Conservation (phyloP, 2,329 filamentous ascomycete genomes). For the Fusarium sp. region DNA sequence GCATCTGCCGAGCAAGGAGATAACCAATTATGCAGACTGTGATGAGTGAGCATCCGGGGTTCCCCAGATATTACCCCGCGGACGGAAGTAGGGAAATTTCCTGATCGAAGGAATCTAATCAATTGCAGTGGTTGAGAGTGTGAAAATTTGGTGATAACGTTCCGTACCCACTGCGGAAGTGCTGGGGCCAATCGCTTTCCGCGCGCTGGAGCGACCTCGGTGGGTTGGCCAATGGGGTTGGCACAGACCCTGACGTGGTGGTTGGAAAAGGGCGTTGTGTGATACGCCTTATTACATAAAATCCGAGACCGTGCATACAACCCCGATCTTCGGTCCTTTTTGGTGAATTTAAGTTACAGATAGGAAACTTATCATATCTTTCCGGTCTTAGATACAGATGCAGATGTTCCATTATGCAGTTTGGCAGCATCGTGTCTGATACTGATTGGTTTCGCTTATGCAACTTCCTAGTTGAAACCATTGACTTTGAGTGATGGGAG, state of each 20-base stretch:
- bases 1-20: background rate
- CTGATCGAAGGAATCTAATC: background rate
- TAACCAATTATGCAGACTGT: background rate
- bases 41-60: background rate
- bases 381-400: background rate
- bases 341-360: background rate
- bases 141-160: background rate
- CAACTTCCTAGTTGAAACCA: background rate
- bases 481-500: background rate
- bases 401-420: background rate
- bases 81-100: background rate
- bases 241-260: background rate
- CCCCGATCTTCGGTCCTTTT: background rate
- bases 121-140: background rate
- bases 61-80: conserved; percentile 1
- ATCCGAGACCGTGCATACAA: background rate
- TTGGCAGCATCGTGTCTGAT: background rate
- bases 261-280: background rate
- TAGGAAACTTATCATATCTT: background rate
- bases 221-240: background rate
- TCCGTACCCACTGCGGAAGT: background rate
- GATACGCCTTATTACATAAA: background rate
- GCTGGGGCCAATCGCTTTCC: background rate
- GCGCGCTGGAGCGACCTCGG: background rate
- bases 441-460: background rate